These are phyloP conservation scores for Botryotinia globosa DNA, from an alignment of 2,329 filamentous ascomycete genomes.

Conservation along the genomic window DNA sequence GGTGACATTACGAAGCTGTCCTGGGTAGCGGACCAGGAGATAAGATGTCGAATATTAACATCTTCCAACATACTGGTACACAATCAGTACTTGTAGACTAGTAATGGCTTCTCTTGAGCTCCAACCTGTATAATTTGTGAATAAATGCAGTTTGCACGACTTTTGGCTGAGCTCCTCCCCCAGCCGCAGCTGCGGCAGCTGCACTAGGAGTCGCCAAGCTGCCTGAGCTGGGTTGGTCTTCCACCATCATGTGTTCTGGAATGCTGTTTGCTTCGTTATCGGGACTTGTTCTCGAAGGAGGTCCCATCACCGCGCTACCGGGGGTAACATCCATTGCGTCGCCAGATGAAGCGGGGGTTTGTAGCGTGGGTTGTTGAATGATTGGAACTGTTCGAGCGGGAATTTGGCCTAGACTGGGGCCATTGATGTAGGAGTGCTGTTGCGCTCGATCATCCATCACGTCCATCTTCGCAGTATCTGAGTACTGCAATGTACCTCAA, in stretches of 20 bases:
- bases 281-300: conserved; percentile 37
- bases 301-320: conserved; percentile 43
- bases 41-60: conserved; percentile 85
- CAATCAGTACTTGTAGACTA: conserved; percentile 23
- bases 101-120: conserved; percentile 21
- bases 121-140: conserved; percentile 97
- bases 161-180: conserved; percentile 87
- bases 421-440: conserved; percentile 33
- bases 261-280: conserved; percentile 38
- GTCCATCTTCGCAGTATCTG: conserved; percentile 38
- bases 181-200: conserved; percentile 55
- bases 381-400: conserved; percentile 51
- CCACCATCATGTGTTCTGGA: conserved; percentile 34
- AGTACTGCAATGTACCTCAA: conserved; percentile 9
- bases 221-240: conserved; percentile 41
- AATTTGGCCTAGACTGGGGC: conserved; percentile 30
- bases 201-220: conserved; percentile 38
- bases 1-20: conserved; percentile 99
- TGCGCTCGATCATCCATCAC: conserved; percentile 35
- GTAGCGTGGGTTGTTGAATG: conserved; percentile 54
- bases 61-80: conserved; percentile 87
- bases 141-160: conserved; percentile 98
- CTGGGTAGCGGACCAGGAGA: conserved; percentile 89
- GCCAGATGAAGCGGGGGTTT: conserved; percentile 57
- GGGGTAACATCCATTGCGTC: conserved; percentile 61